Percentiles rank a stretch among this genome's conserved stretches.
These are phyloP conservation scores for Stylosanthes scabra DNA, from an alignment of 331 rosid genomes.

Conservation along the genomic window DNA sequence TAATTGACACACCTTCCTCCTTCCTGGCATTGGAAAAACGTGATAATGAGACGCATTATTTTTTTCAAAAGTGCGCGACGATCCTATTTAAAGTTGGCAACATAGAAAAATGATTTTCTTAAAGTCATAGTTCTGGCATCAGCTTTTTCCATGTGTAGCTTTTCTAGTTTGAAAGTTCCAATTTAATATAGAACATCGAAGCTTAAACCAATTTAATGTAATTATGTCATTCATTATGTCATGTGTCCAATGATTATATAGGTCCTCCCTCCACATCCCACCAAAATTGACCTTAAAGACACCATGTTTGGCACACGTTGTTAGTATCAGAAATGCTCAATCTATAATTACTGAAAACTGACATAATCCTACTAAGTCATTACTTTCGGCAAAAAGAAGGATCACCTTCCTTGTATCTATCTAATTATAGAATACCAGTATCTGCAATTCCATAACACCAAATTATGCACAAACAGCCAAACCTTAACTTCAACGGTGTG, in stretches of 20 bases:
- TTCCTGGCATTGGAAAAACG: slow-evolving; percentile 56
- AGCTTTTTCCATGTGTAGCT: not conserved
- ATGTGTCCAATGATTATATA: not conserved
- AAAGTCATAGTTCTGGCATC: slow-evolving; percentile 15
- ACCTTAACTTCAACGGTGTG: not conserved
- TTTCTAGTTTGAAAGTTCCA: not conserved
- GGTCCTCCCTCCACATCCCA: not conserved
- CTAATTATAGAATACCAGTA: not conserved
- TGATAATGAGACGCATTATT: slow-evolving; percentile 21
- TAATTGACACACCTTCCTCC: slow-evolving; percentile 71
- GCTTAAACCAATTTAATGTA: not conserved
- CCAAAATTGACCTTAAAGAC: not conserved
- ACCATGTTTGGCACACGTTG: not conserved
- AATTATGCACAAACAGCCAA: not conserved
- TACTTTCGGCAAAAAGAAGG: not conserved
- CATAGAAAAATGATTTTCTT: not conserved
- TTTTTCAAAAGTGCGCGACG: slow-evolving; percentile 14
- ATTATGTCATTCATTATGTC: not conserved
- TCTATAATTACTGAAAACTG: too few relatives aligned
- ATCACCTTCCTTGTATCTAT: not conserved
- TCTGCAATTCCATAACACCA: not conserved
- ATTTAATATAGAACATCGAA: slow-evolving; percentile 2
- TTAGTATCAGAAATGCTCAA: not conserved
- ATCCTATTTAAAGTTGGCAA: slow-evolving; percentile 17
- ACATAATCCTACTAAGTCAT: not conserved